Base-by-base conservation (phyloP, 768 basidiomycete species). In the Hypholoma sublateritium region DNA sequence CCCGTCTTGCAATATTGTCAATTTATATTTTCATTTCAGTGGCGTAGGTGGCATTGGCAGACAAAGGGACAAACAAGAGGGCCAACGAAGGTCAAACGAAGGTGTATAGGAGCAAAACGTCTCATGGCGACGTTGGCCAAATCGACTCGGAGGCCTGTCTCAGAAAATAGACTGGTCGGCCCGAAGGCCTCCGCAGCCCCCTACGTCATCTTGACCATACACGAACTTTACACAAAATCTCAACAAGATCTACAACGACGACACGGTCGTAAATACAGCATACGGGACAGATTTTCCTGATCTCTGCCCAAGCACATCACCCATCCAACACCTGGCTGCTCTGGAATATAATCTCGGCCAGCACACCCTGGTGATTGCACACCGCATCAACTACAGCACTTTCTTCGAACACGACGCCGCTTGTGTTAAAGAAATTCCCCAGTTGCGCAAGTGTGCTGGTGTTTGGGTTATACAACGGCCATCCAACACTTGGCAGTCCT, bases 401-500 rank as follows among this genome's bases (percentile, higher is more conserved):
- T 12, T 60, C 42, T 12, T 57, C 55, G 42, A 68, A 61, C 5
- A 60, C 57, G 11, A 59, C 57, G 4, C 67, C 67, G 12, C 62
- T 65, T 12, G 50, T 24, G 52, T 68, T 67, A 16, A 50, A 49
- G 19, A 53, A 44, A 39, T 61, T 61, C n/a, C 65, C 65, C 6
- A 66, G 50, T 41, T 62, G 61, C 5, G 56, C 62, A 8, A 68
- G 53, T 19, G 55, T 65, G 5, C 41, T 53, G 16, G 58, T 53
- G 16, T 61, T 48, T 4, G 64, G 64, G 35, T 62, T 55, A 21
- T 65, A 65, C 36, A 55, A 36, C 3, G 64, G 64, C 62, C 65
- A 64, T 22, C 60, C 62, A 35, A 63, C 55, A 6, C 58, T 32
- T 7, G 58, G 21, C 44, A 76, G 54, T 1, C 75, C 75, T 11